These are phyloP conservation scores for Neurospora sp. DNA, from an alignment of 495 filamentous ascomycete species.

Conservation along the genomic window DNA sequence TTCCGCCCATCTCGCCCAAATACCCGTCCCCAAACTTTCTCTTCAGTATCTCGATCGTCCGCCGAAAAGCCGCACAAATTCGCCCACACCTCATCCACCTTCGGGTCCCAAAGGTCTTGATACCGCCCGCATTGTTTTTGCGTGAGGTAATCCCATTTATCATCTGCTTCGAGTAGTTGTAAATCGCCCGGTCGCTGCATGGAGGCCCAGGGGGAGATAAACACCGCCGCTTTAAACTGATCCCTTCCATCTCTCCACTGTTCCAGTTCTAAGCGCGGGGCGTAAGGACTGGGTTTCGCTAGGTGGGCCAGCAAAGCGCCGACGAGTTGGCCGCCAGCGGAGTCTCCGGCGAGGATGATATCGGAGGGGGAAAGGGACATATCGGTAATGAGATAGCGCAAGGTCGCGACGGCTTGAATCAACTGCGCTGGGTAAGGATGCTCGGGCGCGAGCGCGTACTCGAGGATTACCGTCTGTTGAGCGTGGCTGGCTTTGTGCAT, in stretches of 20 bases:
- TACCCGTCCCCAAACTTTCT: conserved; percentile 5
- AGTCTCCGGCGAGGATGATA: conserved; percentile 9
- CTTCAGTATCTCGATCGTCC: not conserved
- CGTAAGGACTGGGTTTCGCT: not conserved
- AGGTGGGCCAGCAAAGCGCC: conserved; percentile 8
- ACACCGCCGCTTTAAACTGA: conserved; percentile 1
- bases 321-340: conserved; percentile 9
- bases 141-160: conserved; percentile 8
- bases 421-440: conserved; percentile 8
- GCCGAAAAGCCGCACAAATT: conserved; percentile 1
- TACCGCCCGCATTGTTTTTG: conserved; percentile 2
- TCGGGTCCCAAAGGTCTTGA: not conserved
- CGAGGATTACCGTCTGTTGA: conserved; percentile 2
- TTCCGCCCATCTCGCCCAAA: not conserved
- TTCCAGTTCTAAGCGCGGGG: not conserved
- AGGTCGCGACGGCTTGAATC: conserved; percentile 3
- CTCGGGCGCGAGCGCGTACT: conserved; percentile 12
- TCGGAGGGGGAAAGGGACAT: not conserved
- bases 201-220: conserved; percentile 9
- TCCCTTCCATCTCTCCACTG: not conserved
- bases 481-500: not conserved
- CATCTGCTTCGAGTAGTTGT: not conserved
- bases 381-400: conserved; percentile 1
- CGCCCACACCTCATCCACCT: conserved; percentile 11
- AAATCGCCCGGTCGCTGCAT: not conserved